Conservation (phyloP, 306 rosid species). For the Ochetophila trinervis region DNA sequence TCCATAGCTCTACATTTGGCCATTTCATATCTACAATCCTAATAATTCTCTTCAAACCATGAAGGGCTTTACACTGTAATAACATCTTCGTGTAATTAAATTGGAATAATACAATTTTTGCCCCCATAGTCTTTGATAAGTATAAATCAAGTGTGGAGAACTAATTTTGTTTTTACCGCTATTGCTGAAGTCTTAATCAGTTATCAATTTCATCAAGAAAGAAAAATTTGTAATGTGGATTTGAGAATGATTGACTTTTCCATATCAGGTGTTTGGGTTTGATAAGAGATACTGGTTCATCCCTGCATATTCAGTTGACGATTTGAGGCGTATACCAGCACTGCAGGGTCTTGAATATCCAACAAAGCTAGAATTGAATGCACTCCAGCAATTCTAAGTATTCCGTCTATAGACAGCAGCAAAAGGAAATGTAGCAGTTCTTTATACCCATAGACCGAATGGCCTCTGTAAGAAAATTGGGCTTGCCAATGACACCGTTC, state of each 20-base stretch:
- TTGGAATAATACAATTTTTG: too few species aligned
- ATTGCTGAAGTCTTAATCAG: too few species aligned
- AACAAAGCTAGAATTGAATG: constrained; percentile 35
- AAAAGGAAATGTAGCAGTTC: neutral
- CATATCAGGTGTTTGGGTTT: constrained; percentile 57
- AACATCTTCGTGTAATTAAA: neutral
- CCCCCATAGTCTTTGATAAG: too few species aligned
- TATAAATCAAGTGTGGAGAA: too few species aligned
- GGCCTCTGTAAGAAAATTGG: neutral
- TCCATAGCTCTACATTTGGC: too few species aligned
- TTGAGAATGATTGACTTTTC: neutral
- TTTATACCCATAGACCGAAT: neutral
- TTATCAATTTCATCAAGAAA: neutral
- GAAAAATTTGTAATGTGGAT: neutral
- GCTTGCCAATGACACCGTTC: neutral
- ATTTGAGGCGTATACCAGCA: constrained; percentile 49
- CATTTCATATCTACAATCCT: too few species aligned
- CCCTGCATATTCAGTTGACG: constrained; percentile 61
- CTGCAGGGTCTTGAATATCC: constrained; percentile 70
- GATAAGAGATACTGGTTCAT: constrained; percentile 66
- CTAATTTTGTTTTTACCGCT: too few species aligned
- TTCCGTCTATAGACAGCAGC: neutral
- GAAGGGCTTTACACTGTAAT: neutral
- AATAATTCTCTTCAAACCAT: too few species aligned
- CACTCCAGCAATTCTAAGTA: constrained; percentile 44